Percentiles rank a stretch among this genome's conserved stretches.
These are phyloP conservation scores for Setomelanomma holmii DNA, from an alignment of 2,329 filamentous ascomycete species.

Conservation along the genomic window DNA sequence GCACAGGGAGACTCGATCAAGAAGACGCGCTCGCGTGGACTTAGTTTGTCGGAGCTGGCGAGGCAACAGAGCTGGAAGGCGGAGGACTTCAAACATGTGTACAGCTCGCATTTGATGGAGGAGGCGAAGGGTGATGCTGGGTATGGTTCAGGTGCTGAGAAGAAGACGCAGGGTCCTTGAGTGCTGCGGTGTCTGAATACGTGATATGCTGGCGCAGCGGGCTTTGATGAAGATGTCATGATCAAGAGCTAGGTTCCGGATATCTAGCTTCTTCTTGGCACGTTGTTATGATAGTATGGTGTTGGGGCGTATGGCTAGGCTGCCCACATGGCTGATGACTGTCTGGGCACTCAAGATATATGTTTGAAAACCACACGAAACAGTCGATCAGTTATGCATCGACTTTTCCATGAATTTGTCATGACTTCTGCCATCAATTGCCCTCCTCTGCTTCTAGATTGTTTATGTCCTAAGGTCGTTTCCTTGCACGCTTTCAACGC, in stretches of 20 bases:
- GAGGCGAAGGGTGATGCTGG: conserved; percentile 31
- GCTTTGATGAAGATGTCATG: too few species aligned
- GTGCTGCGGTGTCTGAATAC: too few species aligned
- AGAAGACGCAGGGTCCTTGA: conserved; percentile 4
- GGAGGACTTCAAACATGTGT: conserved; percentile 45
- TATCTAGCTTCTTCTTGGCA: background rate
- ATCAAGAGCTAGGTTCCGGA: background rate
- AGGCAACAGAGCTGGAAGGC: conserved; percentile 44
- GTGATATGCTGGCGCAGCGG: too few species aligned
- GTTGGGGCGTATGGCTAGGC: background rate
- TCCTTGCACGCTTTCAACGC: too few species aligned
- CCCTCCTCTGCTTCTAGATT: too few species aligned
- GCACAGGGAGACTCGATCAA: conserved; percentile 34
- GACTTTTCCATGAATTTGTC: too few species aligned
- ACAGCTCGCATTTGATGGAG: conserved; percentile 32
- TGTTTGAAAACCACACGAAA: background rate
- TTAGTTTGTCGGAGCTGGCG: conserved; percentile 39
- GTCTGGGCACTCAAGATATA: background rate
- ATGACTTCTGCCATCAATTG: too few species aligned
- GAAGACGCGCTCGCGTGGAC: conserved; percentile 36
- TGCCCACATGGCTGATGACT: background rate
- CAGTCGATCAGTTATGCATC: too few species aligned
- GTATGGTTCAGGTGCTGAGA: conserved; percentile 30
- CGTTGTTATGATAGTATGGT: background rate
- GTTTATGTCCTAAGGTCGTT: too few species aligned